These are phyloP conservation scores for Clonostachys rhizophaga DNA, from an alignment of 2,329 filamentous ascomycete species.

Conservation along the genomic window DNA sequence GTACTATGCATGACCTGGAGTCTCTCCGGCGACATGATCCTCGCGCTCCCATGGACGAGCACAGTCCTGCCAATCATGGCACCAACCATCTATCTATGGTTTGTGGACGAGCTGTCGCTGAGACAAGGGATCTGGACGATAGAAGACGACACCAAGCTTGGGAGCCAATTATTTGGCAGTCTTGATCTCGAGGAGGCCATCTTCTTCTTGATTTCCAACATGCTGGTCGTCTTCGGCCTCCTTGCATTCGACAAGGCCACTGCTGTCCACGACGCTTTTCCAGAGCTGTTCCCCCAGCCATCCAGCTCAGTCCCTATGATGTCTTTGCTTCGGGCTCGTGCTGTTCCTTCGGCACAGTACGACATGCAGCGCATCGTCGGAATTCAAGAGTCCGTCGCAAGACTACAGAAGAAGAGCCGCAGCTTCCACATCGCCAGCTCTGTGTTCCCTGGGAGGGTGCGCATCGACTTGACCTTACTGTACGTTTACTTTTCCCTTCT, in stretches of 20 bases:
- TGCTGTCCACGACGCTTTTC: constrained; percentile 61
- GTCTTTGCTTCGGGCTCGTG: constrained; percentile 46
- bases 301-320: constrained; percentile 39
- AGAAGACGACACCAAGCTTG: constrained; percentile 61
- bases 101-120: constrained; percentile 65
- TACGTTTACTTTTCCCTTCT: constrained; percentile 23
- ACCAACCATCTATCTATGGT: constrained; percentile 67
- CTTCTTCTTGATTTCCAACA: constrained; percentile 70
- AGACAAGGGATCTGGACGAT: constrained; percentile 70
- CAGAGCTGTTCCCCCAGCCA: constrained; percentile 45
- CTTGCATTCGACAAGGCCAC: constrained; percentile 66
- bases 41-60: constrained; percentile 52
- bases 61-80: constrained; percentile 55
- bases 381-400: constrained; percentile 51
- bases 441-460: constrained; percentile 61
- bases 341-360: constrained; percentile 39
- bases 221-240: constrained; percentile 64
- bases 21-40: constrained; percentile 58
- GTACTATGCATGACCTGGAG: constrained; percentile 61
- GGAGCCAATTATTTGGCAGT: constrained; percentile 55
- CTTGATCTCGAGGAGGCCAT: constrained; percentile 70
- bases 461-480: constrained; percentile 64
- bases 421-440: constrained; percentile 72
- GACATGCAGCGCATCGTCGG: constrained; percentile 53
- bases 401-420: constrained; percentile 60